These are phyloP conservation scores for Leccinum huronense DNA, from an alignment of 1,284 basidiomycete species.

Conservation along the genomic window DNA sequence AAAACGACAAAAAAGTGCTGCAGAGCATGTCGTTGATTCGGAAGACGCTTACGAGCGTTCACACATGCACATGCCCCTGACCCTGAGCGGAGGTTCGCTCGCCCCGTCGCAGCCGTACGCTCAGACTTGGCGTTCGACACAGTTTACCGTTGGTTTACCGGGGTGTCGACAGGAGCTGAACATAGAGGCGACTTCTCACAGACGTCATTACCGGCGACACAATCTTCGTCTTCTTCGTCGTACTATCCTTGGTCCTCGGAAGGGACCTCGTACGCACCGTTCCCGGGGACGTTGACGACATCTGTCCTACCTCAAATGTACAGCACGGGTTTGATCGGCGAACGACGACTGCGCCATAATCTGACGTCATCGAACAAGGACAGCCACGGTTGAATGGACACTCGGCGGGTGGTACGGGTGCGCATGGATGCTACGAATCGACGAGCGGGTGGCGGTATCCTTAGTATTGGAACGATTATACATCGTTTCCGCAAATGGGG, in stretches of 20 bases:
- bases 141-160: slow-evolving; percentile 8
- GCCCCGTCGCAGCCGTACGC: slow-evolving; percentile 25
- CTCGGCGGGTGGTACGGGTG: slow-evolving; percentile 10
- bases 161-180: slow-evolving; percentile 17
- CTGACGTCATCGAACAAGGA: slow-evolving; percentile 22
- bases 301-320: slow-evolving; percentile 68
- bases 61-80: slow-evolving; percentile 20
- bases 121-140: slow-evolving; percentile 33
- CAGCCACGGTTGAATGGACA: slow-evolving; percentile 22
- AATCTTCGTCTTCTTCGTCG: slow-evolving; percentile 26
- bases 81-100: slow-evolving; percentile 8
- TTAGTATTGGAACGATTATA: slow-evolving; percentile 64
- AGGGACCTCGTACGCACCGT: slow-evolving; percentile 36
- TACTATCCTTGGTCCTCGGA: slow-evolving; percentile 55
- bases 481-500: slow-evolving; percentile 55
- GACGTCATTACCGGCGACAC: slow-evolving; percentile 9
- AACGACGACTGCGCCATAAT: slow-evolving; percentile 27
- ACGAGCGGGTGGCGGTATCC: slow-evolving; percentile 41
- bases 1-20: slow-evolving; percentile 36
- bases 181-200: slow-evolving; percentile 18
- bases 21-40: slow-evolving; percentile 35
- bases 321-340: slow-evolving; percentile 62
- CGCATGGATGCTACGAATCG: slow-evolving; percentile 22
- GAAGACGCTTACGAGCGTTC: slow-evolving; percentile 36
- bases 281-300: slow-evolving; percentile 49